Conservation (phyloP, 1,284 basidiomycete species). For the Trametes polyzona region DNA sequence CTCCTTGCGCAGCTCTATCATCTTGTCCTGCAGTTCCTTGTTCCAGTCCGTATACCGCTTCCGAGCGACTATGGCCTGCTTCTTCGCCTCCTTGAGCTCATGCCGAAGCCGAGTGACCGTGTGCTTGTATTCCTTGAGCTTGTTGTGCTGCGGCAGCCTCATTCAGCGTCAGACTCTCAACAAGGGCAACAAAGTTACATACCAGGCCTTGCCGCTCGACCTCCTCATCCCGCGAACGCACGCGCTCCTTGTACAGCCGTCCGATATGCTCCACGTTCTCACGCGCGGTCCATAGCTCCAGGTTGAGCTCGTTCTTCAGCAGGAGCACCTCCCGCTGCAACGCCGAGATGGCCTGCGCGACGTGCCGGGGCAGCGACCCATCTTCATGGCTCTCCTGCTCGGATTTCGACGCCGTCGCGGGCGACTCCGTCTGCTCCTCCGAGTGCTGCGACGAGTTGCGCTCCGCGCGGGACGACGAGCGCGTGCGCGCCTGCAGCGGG, state of each 20-base stretch:
- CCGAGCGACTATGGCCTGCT: conserved; percentile 64
- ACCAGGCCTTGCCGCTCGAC: conserved; percentile 82
- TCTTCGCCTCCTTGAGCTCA: conserved; percentile 66
- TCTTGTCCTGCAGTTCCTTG: conserved; percentile 65
- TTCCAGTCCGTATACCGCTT: conserved; percentile 77
- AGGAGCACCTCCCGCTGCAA: conserved; percentile 77
- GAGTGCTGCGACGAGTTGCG: conserved; percentile 15
- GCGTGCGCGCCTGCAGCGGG: conserved; percentile 24
- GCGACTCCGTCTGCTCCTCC: conserved; percentile 14
- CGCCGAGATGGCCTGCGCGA: conserved; percentile 63
- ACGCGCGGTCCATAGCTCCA: conserved; percentile 79
- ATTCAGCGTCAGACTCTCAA: not conserved
- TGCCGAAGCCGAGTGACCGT: conserved; percentile 65
- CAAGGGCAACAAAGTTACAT: conserved; percentile 30
- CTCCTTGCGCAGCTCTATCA: conserved; percentile 67
- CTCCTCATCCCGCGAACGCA: conserved; percentile 73
- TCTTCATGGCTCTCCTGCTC: conserved; percentile 8
- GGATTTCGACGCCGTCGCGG: not conserved
- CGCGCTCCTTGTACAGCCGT: conserved; percentile 73
- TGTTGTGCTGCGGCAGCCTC: conserved; percentile 71
- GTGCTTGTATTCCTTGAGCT: conserved; percentile 69
- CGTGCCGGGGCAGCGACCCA: conserved; percentile 45
- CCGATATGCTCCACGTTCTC: conserved; percentile 81
- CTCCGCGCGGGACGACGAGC: conserved; percentile 28
- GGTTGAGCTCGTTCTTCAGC: conserved; percentile 78